Base-by-base conservation (phyloP, 192 early-diverging fungal species). In the Mortierella alpina region DNA sequence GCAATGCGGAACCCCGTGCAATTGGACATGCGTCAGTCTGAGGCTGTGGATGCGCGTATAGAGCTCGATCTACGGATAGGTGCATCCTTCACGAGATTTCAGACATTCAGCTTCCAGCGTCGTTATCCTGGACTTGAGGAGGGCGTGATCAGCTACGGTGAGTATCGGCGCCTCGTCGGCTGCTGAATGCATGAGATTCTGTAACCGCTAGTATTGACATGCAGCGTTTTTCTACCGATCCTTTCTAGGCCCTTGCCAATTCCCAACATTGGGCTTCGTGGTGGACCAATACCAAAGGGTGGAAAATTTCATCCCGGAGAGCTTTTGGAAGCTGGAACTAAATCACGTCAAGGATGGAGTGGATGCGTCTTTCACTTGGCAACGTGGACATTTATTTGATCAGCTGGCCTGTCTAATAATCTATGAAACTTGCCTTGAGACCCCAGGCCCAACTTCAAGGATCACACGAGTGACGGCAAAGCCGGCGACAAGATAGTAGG, bases 51-150 rank as follows among this genome's bases (percentile, higher is more conserved):
- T 47, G 95, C 92, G 1, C 85, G 98, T 17, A 69, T 72, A 0
- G 98, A 99, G 82, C 85, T 99, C 10, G 98, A 99, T 86, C 86
- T 98, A 22, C 86, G 98, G 1, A 91, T 96, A 51, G 98, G 98
- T 0, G 93, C 95, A 3, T 93, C 94, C 0, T 95, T 98, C 72
- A 98, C 96, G 10, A 85, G 98, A n/a, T 95, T 96, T 63, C 95
- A 96, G 82, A 96, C 97, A 0, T 52, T 96, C 12, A 75, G 81
- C 12, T 85, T 98, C 22, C 84, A 83, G 61, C 54, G 66, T 15
- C 63, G 86, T 23, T 94, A 95, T 68, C 46, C 61, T 0, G 88
- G 86, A 14, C 64, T 93, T 0, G 53, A 86, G 15, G 85, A 89
- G 4, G 63, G 72, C 5, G 44, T 96, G 6, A 77, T 99, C 13